Conservation (phyloP, 2,329 filamentous ascomycete species). For the Pseudophaeomoniella oleicola region DNA sequence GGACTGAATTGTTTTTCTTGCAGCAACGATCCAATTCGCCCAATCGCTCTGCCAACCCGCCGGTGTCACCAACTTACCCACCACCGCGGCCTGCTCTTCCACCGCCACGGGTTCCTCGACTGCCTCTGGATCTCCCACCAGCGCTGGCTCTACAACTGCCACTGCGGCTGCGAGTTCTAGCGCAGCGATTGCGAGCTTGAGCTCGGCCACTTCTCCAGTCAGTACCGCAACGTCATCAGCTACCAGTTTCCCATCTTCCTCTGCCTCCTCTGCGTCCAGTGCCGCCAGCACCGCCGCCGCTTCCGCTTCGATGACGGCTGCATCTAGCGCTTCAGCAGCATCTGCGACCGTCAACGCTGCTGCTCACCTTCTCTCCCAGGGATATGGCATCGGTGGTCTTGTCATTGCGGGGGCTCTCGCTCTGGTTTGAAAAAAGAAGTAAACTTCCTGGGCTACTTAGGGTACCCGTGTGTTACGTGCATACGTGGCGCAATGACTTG, state of each 20-base stretch:
- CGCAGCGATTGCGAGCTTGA: not conserved
- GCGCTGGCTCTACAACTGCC: not conserved
- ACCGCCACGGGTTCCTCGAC: not conserved
- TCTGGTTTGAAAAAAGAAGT: no score
- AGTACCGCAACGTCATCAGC: not conserved
- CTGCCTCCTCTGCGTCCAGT: not conserved
- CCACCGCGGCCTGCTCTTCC: not conserved
- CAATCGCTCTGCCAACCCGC: not conserved
- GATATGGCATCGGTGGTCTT: not conserved
- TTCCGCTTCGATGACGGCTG: not conserved
- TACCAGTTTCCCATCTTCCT: not conserved
- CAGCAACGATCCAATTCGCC: not conserved
- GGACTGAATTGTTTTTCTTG: no score
- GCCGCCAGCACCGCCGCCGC: not conserved
- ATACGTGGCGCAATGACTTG: no score
- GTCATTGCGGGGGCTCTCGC: not conserved
- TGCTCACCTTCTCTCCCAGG: not conserved
- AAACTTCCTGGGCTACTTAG: no score
- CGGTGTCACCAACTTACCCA: not conserved
- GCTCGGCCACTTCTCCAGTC: not conserved
- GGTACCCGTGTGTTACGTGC: no score
- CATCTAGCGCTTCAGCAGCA: not conserved
- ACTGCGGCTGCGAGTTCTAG: not conserved
- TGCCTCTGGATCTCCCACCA: not conserved
- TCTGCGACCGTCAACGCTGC: not conserved